A percentile compares a stretch with the other conserved stretches of the same genome.
phyloP scores from a whole-genome alignment of 2,329 filamentous ascomycete species.

The Chaetothyriales sp. region DNA sequence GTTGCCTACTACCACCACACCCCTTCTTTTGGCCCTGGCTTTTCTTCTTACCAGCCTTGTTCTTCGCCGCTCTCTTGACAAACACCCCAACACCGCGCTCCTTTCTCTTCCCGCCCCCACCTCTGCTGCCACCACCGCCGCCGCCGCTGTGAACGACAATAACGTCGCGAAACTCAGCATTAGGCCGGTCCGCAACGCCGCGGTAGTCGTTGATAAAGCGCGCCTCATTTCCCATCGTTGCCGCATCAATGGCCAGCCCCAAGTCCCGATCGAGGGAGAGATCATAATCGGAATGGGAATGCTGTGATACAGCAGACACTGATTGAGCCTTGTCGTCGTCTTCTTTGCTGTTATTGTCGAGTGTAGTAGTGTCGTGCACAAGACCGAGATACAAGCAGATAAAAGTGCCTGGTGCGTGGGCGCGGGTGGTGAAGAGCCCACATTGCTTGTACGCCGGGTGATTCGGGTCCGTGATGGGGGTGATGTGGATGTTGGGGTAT shows the following conservation, averaged over 20 bases:
- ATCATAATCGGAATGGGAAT: conserved; percentile 33
- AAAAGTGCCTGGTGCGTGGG: conserved; percentile 31
- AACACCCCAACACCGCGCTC: conserved; percentile 37
- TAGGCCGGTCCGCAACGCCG: conserved; percentile 25
- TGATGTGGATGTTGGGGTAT: conserved; percentile 26
- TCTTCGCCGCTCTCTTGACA: conserved; percentile 33
- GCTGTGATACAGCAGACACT: not conserved
- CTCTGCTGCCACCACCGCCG: conserved; percentile 11
- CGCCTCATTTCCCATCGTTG: conserved; percentile 35
- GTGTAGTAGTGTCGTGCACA: conserved; percentile 30
- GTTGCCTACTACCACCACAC: not conserved
- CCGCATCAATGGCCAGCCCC: conserved; percentile 35
- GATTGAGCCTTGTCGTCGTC: conserved; percentile 18
- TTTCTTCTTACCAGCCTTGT: conserved; percentile 32
- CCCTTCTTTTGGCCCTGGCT: too few species aligned
- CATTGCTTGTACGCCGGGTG: conserved; percentile 36
- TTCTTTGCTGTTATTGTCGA: not conserved
- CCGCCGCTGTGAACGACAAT: conserved; percentile 22
- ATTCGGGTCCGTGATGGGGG: conserved; percentile 23
- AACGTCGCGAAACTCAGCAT: conserved; percentile 30
- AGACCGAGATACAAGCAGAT: conserved; percentile 37
- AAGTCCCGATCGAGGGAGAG: conserved; percentile 35
- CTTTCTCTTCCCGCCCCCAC: conserved; percentile 14
- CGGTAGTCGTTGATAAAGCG: conserved; percentile 41
- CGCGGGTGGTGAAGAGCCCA: conserved; percentile 33